Conservation (phyloP, 2,329 filamentous ascomycete genomes). For the Fusarium sp. region DNA sequence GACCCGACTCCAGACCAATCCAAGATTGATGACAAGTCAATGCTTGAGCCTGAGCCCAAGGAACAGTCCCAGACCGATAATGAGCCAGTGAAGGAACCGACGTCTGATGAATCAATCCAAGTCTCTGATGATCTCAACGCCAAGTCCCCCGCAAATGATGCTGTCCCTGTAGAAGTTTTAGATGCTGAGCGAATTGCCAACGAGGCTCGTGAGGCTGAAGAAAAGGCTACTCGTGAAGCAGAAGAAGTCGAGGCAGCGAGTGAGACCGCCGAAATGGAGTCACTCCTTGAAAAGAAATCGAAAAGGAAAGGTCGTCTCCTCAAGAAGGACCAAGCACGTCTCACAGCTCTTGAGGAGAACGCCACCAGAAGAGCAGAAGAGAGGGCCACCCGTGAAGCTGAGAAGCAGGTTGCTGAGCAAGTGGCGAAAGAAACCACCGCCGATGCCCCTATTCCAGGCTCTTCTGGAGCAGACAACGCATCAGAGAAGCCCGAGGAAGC, state of each 20-base stretch:
- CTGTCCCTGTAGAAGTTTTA: constrained; percentile 49
- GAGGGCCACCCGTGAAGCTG: constrained; percentile 48
- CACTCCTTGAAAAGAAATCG: constrained; percentile 58
- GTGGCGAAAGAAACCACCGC: constrained; percentile 8
- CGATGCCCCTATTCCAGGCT: constrained; percentile 6
- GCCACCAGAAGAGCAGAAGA: constrained; percentile 44
- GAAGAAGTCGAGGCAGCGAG: constrained; percentile 40
- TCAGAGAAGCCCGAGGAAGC: constrained; percentile 6
- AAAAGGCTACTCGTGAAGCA: constrained; percentile 42
- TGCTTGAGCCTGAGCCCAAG: too few species aligned
- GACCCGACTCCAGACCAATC: background rate
- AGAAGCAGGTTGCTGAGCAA: constrained; percentile 33
- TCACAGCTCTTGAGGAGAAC: constrained; percentile 38
- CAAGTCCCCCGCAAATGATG: constrained; percentile 16
- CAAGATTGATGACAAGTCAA: background rate
- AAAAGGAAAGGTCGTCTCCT: constrained; percentile 41
- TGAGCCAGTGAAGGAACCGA: background rate
- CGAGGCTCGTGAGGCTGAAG: constrained; percentile 31
- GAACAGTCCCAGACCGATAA: too few species aligned
- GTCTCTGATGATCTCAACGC: background rate
- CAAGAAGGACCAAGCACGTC: constrained; percentile 42
- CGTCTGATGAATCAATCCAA: constrained; percentile 5
- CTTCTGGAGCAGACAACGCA: background rate
- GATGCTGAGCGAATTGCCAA: constrained; percentile 34
- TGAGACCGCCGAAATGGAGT: constrained; percentile 53